Base-by-base conservation (phyloP, 2,329 filamentous ascomycete genomes). In the Apiospora koreana region DNA sequence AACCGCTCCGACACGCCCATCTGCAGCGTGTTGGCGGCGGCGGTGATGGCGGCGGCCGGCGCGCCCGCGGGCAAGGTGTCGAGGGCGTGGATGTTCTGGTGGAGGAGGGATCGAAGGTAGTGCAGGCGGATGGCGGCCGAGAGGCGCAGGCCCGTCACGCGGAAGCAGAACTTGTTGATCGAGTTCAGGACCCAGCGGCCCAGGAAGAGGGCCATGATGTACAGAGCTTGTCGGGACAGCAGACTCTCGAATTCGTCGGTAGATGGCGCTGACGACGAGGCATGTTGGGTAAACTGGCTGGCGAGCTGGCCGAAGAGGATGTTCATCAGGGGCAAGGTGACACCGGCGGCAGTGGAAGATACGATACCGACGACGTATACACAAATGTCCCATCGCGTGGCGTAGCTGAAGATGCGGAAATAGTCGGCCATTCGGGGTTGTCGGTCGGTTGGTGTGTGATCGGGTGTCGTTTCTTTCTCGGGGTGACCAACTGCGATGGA, bases 161-260 rank as follows among this genome's bases (percentile, higher is more conserved):
- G 85, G 74, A 89, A 89, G 62, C 81, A 82, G 74, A 89, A 86
- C 83, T 86, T 86, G 73, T 86, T 85, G 72, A 89, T 80, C 72
- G 92, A 92, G 72, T 86, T 87, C 43, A 92, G 81, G 9, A 81
- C 76, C 73, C 92, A 89, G 45, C 91, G 89, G 14, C 83, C 90
- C 58, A 93, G 79, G 77, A 93, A 94, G 9, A 94, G 82, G 69
- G 88, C 90, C 68, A 93, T 85, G 76, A 93, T 90, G 79, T 90
- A 92, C 0, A 94, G 81, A 1, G 86, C 79, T 68, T 85, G 79
- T 46, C 73, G 78, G 74, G 86, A 83, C 43, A 87, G 72, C 18
- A 73, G 75, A 8, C 70, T 69, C 16, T 77, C 72, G 73, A 88
- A 87, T 3, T 81, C 75, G 3, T 73, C 75, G 28, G 75, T 76